Conservation (phyloP, 2,329 filamentous ascomycete species). For the Stagonosporopsis cucurbitacearum region DNA sequence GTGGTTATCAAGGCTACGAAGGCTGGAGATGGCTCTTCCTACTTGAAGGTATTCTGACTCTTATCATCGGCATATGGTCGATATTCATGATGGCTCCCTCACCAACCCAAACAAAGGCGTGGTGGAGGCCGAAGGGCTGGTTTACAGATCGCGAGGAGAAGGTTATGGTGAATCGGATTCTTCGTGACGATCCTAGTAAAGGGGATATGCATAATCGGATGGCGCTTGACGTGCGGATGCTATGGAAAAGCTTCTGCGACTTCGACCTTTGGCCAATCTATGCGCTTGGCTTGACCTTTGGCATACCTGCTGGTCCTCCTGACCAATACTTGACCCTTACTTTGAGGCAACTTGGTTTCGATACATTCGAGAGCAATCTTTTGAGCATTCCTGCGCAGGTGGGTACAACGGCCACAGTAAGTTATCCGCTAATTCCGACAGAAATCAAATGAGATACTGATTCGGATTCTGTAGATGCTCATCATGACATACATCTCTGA, state of each 20-base stretch:
- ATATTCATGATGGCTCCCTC: neutral
- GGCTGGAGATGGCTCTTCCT: constrained; percentile 55
- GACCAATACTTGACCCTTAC: neutral
- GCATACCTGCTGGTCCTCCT: neutral
- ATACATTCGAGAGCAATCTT: too few species aligned
- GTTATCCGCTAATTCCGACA: neutral
- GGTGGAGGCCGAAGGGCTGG: constrained; percentile 57
- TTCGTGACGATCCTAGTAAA: constrained; percentile 63
- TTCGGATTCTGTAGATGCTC: neutral
- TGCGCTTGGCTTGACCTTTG: neutral
- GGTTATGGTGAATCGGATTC: constrained; percentile 72
- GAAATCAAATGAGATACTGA: neutral
- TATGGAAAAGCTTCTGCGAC: neutral
- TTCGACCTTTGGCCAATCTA: neutral
- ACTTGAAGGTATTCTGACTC: constrained; percentile 49
- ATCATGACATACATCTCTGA: neutral
- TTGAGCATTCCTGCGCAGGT: neutral
- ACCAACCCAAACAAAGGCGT: neutral
- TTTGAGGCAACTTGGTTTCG: too few species aligned
- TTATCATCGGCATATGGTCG: neutral
- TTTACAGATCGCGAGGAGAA: constrained; percentile 71
- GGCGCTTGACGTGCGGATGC: neutral
- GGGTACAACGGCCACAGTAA: neutral
- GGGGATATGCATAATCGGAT: constrained; percentile 65
- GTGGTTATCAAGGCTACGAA: neutral